phyloP scores from a whole-genome alignment of 106 monocot species.

The Apostasia shenzhenica region DNA sequence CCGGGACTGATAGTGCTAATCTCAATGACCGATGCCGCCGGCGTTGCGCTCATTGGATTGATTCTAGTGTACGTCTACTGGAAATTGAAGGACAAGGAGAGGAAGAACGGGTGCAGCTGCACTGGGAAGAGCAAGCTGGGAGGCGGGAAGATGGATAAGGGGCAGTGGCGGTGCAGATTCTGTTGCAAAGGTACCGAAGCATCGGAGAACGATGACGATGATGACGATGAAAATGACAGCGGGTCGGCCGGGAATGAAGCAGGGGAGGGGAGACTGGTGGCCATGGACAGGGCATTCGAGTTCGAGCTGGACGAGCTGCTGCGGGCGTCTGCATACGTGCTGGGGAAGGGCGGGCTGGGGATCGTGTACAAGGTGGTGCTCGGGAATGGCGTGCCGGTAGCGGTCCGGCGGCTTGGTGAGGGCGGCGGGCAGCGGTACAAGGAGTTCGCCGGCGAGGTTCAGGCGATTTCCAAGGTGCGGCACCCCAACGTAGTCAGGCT shows the following conservation, averaged over 20 bases:
- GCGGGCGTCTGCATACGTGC: conserved; percentile 82
- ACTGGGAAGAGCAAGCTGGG: conserved; percentile 22
- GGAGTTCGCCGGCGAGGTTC: conserved; percentile 80
- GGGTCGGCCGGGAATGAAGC: neutral
- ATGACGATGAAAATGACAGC: conserved; percentile 1
- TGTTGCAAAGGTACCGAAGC: neutral
- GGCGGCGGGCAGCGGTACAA: conserved; percentile 38
- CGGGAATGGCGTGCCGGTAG: conserved; percentile 65
- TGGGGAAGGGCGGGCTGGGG: conserved; percentile 78
- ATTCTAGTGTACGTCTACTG: conserved; percentile 56
- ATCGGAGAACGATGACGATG: neutral
- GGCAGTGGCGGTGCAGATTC: neutral
- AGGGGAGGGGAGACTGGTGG: conserved; percentile 39
- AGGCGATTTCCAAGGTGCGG: conserved; percentile 43
- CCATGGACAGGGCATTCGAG: conserved; percentile 63
- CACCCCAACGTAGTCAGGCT: conserved; percentile 81
- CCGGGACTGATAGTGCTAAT: conserved; percentile 44
- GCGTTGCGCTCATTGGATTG: conserved; percentile 51
- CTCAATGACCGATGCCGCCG: conserved; percentile 52
- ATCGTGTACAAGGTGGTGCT: conserved; percentile 97
- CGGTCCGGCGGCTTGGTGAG: conserved; percentile 65
- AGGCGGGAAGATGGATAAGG: neutral
- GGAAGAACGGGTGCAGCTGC: conserved; percentile 19
- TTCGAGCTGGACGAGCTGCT: conserved; percentile 86
- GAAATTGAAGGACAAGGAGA: conserved; percentile 39